A percentile compares a stretch with the other conserved stretches of the same genome.
Conservation (phyloP, 345 rosid genomes). For the Bruguiera parviflora region DNA sequence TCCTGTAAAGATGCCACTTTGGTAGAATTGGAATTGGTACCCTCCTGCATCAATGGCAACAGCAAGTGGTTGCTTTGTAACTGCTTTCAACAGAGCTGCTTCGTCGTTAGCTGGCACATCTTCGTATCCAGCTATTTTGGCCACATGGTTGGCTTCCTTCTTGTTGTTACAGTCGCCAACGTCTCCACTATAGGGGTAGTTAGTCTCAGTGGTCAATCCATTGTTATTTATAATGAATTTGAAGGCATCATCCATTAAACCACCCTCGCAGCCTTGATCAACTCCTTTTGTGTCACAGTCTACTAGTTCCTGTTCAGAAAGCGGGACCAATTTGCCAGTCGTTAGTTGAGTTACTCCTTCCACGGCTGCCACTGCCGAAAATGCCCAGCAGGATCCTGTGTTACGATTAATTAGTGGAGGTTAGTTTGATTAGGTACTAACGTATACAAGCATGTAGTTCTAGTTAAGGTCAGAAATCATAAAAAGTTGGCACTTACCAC, state of each 20-base stretch:
- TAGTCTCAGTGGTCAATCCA: constrained; percentile 28
- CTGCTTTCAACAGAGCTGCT: constrained; percentile 24
- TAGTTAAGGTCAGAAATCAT: neutral
- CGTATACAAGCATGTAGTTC: too few species aligned
- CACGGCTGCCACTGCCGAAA: neutral
- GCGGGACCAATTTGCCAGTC: constrained; percentile 18
- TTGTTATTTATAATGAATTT: constrained; percentile 24
- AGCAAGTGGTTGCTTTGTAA: constrained; percentile 15
- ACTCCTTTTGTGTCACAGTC: constrained; percentile 28
- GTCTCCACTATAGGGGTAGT: constrained; percentile 22
- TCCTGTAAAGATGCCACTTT: constrained; percentile 18
- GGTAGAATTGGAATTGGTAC: constrained; percentile 18
- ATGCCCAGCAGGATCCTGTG: constrained; percentile 1
- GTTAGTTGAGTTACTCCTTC: constrained; percentile 1
- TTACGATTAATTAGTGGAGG: neutral
- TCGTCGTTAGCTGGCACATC: constrained; percentile 17
- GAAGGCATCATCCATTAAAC: constrained; percentile 34
- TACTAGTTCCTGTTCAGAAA: constrained; percentile 32
- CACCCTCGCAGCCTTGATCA: constrained; percentile 32
- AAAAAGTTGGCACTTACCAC: constrained; percentile 15
- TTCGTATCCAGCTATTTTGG: constrained; percentile 24
- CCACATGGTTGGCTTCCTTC: constrained; percentile 5
- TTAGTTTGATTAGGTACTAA: too few species aligned
- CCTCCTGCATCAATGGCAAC: constrained; percentile 29
- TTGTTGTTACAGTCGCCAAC: constrained; percentile 20